Evolutionary conservation across 176 grass and related monocot genomes (phyloP), one percentile per base, ranked within the genome.

Genomic region (Carex myosuroides): DNA sequence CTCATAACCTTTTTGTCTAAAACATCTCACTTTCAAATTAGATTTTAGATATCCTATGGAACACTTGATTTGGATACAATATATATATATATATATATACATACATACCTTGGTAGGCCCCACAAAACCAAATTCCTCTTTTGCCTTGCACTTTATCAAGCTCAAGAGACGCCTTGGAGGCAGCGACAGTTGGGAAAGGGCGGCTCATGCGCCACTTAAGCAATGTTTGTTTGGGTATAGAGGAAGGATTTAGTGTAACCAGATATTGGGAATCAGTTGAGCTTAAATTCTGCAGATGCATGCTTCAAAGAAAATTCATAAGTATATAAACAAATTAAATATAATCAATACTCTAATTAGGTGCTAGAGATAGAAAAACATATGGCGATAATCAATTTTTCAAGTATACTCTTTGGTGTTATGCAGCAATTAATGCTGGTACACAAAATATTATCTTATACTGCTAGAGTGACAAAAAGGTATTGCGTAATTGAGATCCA

Each of bases 131-230:
- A 79, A 97, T 88, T 78, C 85, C 76, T 81, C 90, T 89, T 20
- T 84, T 91, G 52, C 95, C 92, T 76, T 97, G 95, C 57, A 97
- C 92, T 58, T 64, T 87, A 17, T 68, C 79, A 83, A 94, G 89
- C 89, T 93, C 86, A 29, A 86, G 18, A 30, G 95, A 92, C 63
- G 92, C 95, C 87, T 86, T 93, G 57, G 89, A 89, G 14, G 92
- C 92, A 50, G 91, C 91, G 39, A 98, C 92, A 0, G 95, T 87
- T 12, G 95, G 92, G 22, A 98, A 84, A 70, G 95, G 95, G 83
- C 93, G 95, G 50, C 95, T 87, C 1, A 92, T 98, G 74, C 26
- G 70, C 95, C 95, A 97, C 72, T 88, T 90, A 62, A 92, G 95
- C 59, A 94, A 46, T n/a, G 84, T 79, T 18, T 98, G 79, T 8